phyloP scores from a whole-genome alignment of 2,329 filamentous ascomycete species.

The Chrysosphaeria jannelii region DNA sequence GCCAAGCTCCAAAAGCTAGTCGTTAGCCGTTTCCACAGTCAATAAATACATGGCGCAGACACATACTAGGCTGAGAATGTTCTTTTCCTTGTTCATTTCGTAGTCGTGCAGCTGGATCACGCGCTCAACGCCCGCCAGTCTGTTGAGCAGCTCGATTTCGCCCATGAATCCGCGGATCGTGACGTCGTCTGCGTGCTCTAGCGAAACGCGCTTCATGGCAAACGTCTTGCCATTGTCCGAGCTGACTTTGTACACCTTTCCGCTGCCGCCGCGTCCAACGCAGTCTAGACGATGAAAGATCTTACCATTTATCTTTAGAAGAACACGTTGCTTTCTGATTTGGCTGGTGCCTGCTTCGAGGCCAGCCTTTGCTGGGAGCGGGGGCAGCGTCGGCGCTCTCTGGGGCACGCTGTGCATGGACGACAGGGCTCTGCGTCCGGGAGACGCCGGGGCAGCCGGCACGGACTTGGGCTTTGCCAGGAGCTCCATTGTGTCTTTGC shows the following conservation, averaged over 20 bases:
- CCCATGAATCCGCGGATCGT: conserved; percentile 74
- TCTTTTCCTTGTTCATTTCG: conserved; percentile 79
- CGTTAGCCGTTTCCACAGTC: neutral
- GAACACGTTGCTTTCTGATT: conserved; percentile 49
- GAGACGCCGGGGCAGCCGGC: conserved; percentile 5
- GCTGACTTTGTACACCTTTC: conserved; percentile 85
- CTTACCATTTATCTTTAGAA: conserved; percentile 72
- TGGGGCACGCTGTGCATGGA: conserved; percentile 39
- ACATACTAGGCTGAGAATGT: conserved; percentile 57
- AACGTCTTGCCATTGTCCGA: conserved; percentile 92
- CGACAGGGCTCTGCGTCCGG: conserved; percentile 24
- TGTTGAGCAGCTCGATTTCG: conserved; percentile 73
- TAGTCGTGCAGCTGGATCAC: conserved; percentile 79
- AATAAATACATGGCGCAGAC: neutral
- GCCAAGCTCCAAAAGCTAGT: conserved; percentile 80
- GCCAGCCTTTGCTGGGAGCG: conserved; percentile 89
- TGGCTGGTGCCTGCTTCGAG: conserved; percentile 56
- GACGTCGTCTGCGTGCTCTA: conserved; percentile 64
- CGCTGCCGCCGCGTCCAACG: conserved; percentile 75
- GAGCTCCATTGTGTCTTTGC: neutral
- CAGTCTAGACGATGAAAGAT: conserved; percentile 71
- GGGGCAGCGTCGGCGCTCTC: conserved; percentile 41
- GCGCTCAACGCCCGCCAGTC: conserved; percentile 55
- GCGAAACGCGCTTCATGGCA: conserved; percentile 71
- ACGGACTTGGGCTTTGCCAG: neutral